Evolutionary conservation across 192 early-diverging fungal species (phyloP).

Genomic region (Backusella westeae): DNA sequence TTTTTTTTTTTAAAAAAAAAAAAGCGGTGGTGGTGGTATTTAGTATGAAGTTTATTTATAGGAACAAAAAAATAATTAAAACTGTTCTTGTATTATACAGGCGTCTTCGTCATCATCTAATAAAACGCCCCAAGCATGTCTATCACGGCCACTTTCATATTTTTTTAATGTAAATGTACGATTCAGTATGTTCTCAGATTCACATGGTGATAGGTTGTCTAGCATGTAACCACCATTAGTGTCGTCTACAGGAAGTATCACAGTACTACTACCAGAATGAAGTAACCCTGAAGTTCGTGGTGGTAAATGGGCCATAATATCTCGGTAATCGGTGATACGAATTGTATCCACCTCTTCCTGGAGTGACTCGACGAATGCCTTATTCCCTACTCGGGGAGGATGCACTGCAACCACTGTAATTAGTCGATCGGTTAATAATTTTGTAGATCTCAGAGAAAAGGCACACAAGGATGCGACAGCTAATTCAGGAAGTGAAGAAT

Average conservation of each 20-base stretch:
- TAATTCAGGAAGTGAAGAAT: slow-evolving; percentile 1
- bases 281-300: slow-evolving; percentile 24
- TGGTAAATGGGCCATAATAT: slow-evolving; percentile 29
- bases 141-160: slow-evolving; percentile 1
- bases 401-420: slow-evolving; percentile 17
- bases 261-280: slow-evolving; percentile 18
- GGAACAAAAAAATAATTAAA: neutral
- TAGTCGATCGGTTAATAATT: slow-evolving; percentile 16
- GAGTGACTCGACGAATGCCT: slow-evolving; percentile 11
- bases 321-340: slow-evolving; percentile 18
- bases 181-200: slow-evolving; percentile 4
- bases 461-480: slow-evolving; percentile 31
- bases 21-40: neutral
- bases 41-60: neutral
- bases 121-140: slow-evolving; percentile 3
- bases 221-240: neutral
- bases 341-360: slow-evolving; percentile 12
- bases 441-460: slow-evolving; percentile 25
- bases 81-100: neutral
- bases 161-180: slow-evolving; percentile 11
- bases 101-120: neutral
- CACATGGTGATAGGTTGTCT: neutral
- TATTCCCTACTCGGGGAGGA: slow-evolving; percentile 24
- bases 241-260: neutral
- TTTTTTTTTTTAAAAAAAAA: neutral